phyloP scores from a whole-genome alignment of 495 filamentous ascomycete genomes.

The Penicillium manginii region DNA sequence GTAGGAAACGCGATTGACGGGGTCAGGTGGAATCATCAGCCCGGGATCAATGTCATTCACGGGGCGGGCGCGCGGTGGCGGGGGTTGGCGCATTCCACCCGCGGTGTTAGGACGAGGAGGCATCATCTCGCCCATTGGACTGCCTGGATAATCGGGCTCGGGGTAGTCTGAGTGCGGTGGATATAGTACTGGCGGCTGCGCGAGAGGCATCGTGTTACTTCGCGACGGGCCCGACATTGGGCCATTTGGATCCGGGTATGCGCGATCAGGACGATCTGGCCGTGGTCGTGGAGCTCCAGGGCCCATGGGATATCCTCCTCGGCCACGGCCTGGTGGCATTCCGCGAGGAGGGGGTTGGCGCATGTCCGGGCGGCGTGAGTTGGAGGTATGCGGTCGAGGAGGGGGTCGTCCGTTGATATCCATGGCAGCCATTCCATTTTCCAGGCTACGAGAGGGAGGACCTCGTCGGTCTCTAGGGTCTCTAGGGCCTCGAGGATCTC shows the following conservation, averaged over 20 bases:
- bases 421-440: constrained; percentile 61
- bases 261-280: constrained; percentile 29
- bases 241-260: constrained; percentile 34
- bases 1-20: constrained; percentile 29
- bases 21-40: constrained; percentile 25
- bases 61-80: constrained; percentile 14
- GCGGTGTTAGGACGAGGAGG: constrained; percentile 35
- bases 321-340: constrained; percentile 25
- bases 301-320: constrained; percentile 29
- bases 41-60: constrained; percentile 23
- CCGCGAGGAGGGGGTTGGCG: constrained; percentile 33
- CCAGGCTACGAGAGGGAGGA: constrained; percentile 38
- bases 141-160: constrained; percentile 29
- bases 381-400: constrained; percentile 45
- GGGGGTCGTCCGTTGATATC: constrained; percentile 52
- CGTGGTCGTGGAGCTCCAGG: constrained; percentile 19
- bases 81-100: constrained; percentile 21
- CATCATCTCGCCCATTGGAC: constrained; percentile 17
- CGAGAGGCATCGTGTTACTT: constrained; percentile 46
- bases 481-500: constrained; percentile 29
- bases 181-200: constrained; percentile 28
- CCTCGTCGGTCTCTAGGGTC: constrained; percentile 23
- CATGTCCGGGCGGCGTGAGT: constrained; percentile 38
- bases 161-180: constrained; percentile 39
- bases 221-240: constrained; percentile 36